Conservation (phyloP, 169 alveolate genomes). For the Eimeria tenella region DNA sequence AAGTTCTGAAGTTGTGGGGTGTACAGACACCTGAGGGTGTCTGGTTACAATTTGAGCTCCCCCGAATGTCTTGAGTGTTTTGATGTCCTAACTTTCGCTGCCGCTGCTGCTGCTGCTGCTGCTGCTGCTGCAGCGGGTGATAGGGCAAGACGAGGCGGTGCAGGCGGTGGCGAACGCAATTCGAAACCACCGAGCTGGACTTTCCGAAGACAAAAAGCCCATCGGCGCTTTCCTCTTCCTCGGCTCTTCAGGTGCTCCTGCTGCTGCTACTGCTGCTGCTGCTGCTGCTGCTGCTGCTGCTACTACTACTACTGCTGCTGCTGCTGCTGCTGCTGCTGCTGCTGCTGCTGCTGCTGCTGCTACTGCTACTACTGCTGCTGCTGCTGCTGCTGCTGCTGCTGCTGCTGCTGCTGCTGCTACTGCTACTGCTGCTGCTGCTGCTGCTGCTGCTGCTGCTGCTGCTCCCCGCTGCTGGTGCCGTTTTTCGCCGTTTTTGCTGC, state of each 20-base stretch:
- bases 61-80: too few species aligned
- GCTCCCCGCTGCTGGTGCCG: background rate
- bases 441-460: background rate
- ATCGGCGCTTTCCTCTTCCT: slow-evolving; percentile 89
- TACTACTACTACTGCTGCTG: background rate
- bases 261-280: background rate
- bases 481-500: background rate
- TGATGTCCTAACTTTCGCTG: too few species aligned
- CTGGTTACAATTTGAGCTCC: too few species aligned
- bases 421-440: background rate
- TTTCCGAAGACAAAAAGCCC: slow-evolving; percentile 88
- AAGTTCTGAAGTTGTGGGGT: too few species aligned
- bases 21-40: too few species aligned
- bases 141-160: slow-evolving; percentile 78
- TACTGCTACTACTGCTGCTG: too few species aligned
- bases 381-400: too few species aligned
- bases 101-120: background rate
- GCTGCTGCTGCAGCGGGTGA: slow-evolving; percentile 60
- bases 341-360: too few species aligned
- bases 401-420: background rate
- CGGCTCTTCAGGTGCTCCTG: slow-evolving; percentile 88
- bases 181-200: slow-evolving; percentile 91
- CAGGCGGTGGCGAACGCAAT: slow-evolving; percentile 84
- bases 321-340: too few species aligned
- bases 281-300: background rate